Conservation (phyloP, 192 early-diverging fungal genomes). For the Diversispora epigaea region DNA sequence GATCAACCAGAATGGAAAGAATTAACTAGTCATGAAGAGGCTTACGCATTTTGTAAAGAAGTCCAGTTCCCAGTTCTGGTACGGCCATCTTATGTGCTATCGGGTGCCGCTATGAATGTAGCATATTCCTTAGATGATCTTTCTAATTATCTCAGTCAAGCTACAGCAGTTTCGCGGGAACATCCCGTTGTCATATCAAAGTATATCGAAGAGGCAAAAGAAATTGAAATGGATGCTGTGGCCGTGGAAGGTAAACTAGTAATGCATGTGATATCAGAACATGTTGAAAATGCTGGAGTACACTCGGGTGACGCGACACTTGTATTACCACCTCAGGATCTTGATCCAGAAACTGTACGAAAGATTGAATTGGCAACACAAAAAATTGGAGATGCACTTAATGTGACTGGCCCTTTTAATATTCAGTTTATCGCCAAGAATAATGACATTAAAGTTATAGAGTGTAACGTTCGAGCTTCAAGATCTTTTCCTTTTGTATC, state of each 20-base stretch:
- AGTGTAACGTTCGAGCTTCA: constrained; percentile 97
- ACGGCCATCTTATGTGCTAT: constrained; percentile 94
- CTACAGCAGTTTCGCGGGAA: constrained; percentile 84
- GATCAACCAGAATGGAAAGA: constrained; percentile 98
- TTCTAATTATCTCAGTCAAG: constrained; percentile 70
- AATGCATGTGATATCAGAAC: constrained; percentile 90
- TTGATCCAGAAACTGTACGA: constrained; percentile 51
- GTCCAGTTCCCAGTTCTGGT: constrained; percentile 94
- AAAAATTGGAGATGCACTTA: constrained; percentile 86
- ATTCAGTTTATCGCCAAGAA: constrained; percentile 86
- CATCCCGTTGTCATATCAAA: constrained; percentile 98
- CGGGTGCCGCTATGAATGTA: constrained; percentile 98
- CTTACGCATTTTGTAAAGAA: constrained; percentile 75
- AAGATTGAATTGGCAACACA: constrained; percentile 76
- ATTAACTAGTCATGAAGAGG: constrained; percentile 78
- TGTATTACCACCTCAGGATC: constrained; percentile 74
- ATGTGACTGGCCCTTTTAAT: constrained; percentile 98
- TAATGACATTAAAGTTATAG: constrained; percentile 86
- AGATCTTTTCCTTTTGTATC: constrained; percentile 98
- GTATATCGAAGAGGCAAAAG: constrained; percentile 90
- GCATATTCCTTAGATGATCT: constrained; percentile 78
- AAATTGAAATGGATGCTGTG: constrained; percentile 95
- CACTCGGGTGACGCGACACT: constrained; percentile 97
- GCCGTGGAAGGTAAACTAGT: constrained; percentile 80
- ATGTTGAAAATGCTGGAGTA: constrained; percentile 96